Base-by-base conservation (phyloP, 2,329 filamentous ascomycete genomes). In the Cercospora zeae-maydis region DNA sequence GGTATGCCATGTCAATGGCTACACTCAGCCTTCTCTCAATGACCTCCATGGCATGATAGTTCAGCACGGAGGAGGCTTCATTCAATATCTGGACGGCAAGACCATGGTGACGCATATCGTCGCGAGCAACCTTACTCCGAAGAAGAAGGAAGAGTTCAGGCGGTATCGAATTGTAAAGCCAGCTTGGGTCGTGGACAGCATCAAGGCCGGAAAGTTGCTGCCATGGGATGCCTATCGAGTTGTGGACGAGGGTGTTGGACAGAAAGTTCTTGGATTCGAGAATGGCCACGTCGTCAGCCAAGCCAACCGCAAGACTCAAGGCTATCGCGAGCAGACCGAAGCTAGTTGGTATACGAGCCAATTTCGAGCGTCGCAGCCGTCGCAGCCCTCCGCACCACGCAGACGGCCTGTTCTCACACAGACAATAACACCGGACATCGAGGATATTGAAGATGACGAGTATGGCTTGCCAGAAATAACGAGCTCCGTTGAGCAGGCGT, bases 31-130 rank as follows among this genome's bases (percentile, higher is more conserved):
- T 0, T 92, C 93, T 1, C 81, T 97, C 58, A 93, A 92, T 70
- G 86, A 96, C 81, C 84, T 99, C 16, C 93, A 96, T 78, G 87
- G 82, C 58, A 83, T 96, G 64, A 89, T 99, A 61, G 93, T 99
- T 16, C 86, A 89, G 70, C 88, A 98, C 84, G 95, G 95, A n/a
- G 96, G 93, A 33, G 91, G 90, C 0, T 98, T 96, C 70, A 83
- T 97, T 65, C 95, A 99, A 75, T 98, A 98, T 72, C 81, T 99
- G 10, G 93, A 97, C 75, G 90, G 88, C 37, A 99, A 99, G 79
- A 98, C 93, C 0, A 89, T 90, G 74, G 93, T 92, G 0, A 99
- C 96, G 0, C 72, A 99, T 75, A 96, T 99, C 69, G 92, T 99
- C 70, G 93, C 93, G 3, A 93, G 92, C 58, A 89, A 86, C 58